A percentile compares a stretch with the other conserved stretches of the same genome.
Conservation (phyloP, 257 asterid species). For the Ligustrum vulgare region DNA sequence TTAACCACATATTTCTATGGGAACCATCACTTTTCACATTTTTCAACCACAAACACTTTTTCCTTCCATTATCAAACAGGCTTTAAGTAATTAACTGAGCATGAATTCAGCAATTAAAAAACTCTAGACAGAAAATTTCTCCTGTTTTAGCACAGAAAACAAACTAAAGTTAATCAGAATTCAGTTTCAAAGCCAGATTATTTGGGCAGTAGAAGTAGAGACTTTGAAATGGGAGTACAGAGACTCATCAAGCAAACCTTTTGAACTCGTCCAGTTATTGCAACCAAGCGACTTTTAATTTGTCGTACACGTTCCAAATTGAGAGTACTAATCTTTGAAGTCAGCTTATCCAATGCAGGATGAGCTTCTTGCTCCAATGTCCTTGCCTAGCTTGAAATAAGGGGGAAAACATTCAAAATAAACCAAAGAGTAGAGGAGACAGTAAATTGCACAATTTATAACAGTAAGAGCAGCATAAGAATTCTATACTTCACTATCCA, state of each 20-base stretch:
- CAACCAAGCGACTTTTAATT: conserved; percentile 90
- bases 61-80: no score
- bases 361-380: conserved; percentile 97
- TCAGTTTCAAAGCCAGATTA: conserved; percentile 6
- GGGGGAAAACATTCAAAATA: not conserved
- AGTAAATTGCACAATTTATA: not conserved
- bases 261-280: conserved; percentile 96
- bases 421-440: conserved; percentile 4
- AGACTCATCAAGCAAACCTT: conserved; percentile 52
- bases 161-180: not conserved
- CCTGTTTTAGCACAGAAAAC: not conserved
- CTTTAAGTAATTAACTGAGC: not conserved
- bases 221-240: conserved; percentile 14
- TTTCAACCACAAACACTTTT: no score
- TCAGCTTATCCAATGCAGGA: conserved; percentile 89
- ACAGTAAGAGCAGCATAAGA: conserved; percentile 7
- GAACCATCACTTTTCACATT: no score
- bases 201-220: not conserved
- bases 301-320: conserved; percentile 96
- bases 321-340: conserved; percentile 92
- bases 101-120: conserved; percentile 4
- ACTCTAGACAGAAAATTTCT: conserved; percentile 2
- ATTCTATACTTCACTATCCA: conserved; percentile 72
- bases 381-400: conserved; percentile 66
- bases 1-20: no score